Conservation (phyloP, 1,284 basidiomycete species). For the Naganishia liquefaciens region DNA sequence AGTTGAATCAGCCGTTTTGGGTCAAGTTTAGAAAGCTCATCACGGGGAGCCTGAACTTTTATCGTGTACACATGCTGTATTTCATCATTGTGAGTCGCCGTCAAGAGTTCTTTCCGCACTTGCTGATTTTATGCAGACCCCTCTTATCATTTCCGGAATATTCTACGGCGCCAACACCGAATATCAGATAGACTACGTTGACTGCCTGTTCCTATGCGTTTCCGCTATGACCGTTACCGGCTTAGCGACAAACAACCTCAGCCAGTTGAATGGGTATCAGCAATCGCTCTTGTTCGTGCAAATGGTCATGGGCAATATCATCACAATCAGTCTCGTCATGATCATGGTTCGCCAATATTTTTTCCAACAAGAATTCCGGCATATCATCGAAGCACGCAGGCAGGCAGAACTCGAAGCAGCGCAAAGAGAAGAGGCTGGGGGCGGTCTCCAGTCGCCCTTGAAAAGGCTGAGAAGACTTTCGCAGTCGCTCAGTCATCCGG, state of each 20-base stretch:
- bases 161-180: constrained; percentile 52
- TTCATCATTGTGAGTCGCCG: constrained; percentile 52
- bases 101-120: neutral
- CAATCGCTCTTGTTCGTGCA: constrained; percentile 55
- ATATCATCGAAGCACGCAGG: constrained; percentile 63
- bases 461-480: constrained; percentile 30
- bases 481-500: constrained; percentile 8
- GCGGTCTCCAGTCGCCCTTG: constrained; percentile 25
- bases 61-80: constrained; percentile 54
- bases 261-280: constrained; percentile 55
- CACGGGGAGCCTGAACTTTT: constrained; percentile 45
- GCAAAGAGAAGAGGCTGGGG: neutral
- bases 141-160: constrained; percentile 56
- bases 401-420: constrained; percentile 24
- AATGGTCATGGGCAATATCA: constrained; percentile 51
- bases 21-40: constrained; percentile 10
- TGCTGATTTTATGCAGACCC: constrained; percentile 42
- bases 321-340: constrained; percentile 53
- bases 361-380: constrained; percentile 70
- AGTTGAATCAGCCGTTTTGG: constrained; percentile 14
- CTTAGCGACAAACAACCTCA: constrained; percentile 56
- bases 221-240: constrained; percentile 59
- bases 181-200: constrained; percentile 56
- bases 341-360: constrained; percentile 59
- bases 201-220: constrained; percentile 57